Evolutionary conservation across 495 filamentous ascomycete species (phyloP).

Genomic region (Rusavskia elegans): DNA sequence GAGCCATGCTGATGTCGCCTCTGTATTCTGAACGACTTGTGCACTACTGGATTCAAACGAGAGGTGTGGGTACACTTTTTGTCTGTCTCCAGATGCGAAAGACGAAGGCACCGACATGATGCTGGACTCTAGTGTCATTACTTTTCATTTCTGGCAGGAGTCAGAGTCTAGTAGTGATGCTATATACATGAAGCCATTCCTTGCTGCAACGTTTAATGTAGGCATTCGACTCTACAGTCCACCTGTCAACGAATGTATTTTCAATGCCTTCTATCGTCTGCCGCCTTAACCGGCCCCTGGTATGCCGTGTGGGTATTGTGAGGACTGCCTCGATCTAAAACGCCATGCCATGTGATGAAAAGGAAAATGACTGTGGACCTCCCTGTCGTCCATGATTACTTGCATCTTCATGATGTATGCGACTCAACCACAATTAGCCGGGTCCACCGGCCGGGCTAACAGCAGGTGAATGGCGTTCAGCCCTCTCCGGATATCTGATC

Average conservation of each 20-base stretch:
- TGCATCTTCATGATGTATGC: not conserved
- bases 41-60: too few relatives aligned
- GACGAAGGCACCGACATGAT: too few relatives aligned
- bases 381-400: not conserved
- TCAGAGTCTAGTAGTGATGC: too few relatives aligned
- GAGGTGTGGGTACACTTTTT: too few relatives aligned
- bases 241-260: not conserved
- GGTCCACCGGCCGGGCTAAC: slow-evolving; percentile 1
- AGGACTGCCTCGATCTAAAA: not conserved
- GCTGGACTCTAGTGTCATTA: too few relatives aligned
- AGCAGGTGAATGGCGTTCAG: not conserved
- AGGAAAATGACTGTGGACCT: not conserved
- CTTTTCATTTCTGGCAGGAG: too few relatives aligned
- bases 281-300: not conserved
- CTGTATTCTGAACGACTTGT: too few relatives aligned
- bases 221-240: too few relatives aligned
- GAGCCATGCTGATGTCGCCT: too few relatives aligned
- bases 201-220: too few relatives aligned
- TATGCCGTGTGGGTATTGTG: not conserved
- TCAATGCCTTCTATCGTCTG: not conserved
- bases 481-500: not conserved
- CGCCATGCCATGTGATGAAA: not conserved
- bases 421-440: not conserved
- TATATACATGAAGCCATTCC: too few relatives aligned
- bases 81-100: too few relatives aligned